These are phyloP conservation scores for Penicillium turbatum DNA, from an alignment of 495 filamentous ascomycete genomes.

Conservation along the genomic window DNA sequence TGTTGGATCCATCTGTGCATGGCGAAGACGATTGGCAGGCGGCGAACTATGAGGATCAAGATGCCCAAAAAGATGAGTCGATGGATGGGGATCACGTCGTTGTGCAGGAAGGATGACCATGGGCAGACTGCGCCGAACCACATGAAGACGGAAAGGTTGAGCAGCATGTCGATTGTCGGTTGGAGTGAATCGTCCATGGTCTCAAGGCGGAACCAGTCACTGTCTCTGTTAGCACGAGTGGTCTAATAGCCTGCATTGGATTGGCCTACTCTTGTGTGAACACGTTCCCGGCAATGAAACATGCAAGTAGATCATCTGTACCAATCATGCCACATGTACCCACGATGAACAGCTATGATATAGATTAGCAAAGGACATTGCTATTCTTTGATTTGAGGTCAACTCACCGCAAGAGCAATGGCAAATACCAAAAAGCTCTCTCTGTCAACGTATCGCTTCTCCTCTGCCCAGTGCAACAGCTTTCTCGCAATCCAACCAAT, in stretches of 20 bases:
- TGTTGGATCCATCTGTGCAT: conserved; percentile 75
- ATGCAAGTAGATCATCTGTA: conserved; percentile 87
- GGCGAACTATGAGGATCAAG: conserved; percentile 74
- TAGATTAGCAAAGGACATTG: conserved; percentile 13
- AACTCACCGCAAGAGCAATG: conserved; percentile 70
- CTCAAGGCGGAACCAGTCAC: conserved; percentile 87
- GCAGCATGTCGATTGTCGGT: conserved; percentile 83
- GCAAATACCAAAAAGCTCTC: conserved; percentile 91
- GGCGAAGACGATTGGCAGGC: conserved; percentile 70
- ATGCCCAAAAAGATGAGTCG: conserved; percentile 74
- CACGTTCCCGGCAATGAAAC: conserved; percentile 88
- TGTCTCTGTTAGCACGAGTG: conserved; percentile 17
- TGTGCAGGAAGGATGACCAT: conserved; percentile 66
- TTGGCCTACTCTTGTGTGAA: conserved; percentile 72
- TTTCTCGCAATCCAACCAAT: conserved; percentile 81
- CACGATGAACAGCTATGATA: conserved; percentile 68
- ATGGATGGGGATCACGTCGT: conserved; percentile 68
- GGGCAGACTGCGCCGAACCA: conserved; percentile 90
- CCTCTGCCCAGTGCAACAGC: conserved; percentile 77
- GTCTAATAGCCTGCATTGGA: neutral
- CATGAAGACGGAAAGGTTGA: conserved; percentile 82
- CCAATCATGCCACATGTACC: conserved; percentile 88
- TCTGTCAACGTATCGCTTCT: conserved; percentile 76
- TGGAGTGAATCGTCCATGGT: conserved; percentile 86
- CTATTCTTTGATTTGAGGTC: conserved; percentile 6